Evolutionary conservation across 495 filamentous ascomycete genomes (phyloP).

Genomic region (Penicillium ochrochloron): DNA sequence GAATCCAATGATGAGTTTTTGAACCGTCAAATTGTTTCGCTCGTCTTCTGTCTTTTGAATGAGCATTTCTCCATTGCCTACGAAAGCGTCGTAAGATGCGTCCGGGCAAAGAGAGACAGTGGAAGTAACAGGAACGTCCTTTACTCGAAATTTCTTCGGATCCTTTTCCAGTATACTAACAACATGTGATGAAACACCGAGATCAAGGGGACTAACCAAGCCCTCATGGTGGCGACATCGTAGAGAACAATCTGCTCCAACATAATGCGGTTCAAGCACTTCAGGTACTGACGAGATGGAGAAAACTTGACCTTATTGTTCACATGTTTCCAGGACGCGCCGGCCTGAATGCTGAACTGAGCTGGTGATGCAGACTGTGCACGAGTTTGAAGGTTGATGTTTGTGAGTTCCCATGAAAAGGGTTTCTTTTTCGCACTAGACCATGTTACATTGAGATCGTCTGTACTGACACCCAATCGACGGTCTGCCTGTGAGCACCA

Average conservation of each 20-base stretch:
- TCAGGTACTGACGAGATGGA: conserved; percentile 17
- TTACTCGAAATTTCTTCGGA: neutral
- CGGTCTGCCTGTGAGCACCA: conserved; percentile 16
- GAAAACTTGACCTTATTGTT: conserved; percentile 10
- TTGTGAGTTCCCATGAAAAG: conserved; percentile 13
- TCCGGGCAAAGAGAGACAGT: neutral
- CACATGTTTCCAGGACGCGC: neutral
- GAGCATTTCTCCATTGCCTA: neutral
- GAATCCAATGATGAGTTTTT: conserved; percentile 16
- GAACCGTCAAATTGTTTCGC: neutral
- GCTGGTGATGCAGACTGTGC: conserved; percentile 17
- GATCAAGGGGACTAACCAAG: conserved; percentile 22
- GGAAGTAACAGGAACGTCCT: neutral
- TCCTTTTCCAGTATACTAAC: conserved; percentile 9
- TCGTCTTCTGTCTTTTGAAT: neutral
- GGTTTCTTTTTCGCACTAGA: conserved; percentile 13
- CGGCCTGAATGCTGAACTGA: conserved; percentile 10
- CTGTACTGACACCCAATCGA: conserved; percentile 8
- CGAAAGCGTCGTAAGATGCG: neutral
- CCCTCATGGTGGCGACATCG: conserved; percentile 14
- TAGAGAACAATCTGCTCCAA: conserved; percentile 16
- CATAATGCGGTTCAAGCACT: conserved; percentile 12
- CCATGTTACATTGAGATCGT: conserved; percentile 14
- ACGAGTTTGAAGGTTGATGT: conserved; percentile 17
- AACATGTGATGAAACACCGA: conserved; percentile 22